A percentile compares a stretch with the other conserved stretches of the same genome.
phyloP scores from a whole-genome alignment of 169 alveolate species.

The Perkinsus olseni region DNA sequence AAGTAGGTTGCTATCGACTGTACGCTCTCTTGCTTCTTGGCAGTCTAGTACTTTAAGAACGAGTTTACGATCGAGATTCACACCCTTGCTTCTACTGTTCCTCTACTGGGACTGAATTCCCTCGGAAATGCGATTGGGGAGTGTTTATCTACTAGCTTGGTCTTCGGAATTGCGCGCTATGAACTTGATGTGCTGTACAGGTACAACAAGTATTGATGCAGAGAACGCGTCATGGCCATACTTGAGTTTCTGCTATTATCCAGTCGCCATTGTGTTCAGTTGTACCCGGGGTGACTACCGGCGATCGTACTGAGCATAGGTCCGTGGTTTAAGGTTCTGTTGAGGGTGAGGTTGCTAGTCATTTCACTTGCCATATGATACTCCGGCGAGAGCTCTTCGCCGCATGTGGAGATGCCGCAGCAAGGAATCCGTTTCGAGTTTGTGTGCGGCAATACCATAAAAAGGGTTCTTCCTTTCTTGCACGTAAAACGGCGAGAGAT shows the following conservation, averaged over 20 bases:
- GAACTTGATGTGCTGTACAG: no score
- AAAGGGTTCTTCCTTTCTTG: neutral
- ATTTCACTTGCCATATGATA: neutral
- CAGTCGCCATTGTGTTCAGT: neutral
- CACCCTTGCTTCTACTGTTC: no score
- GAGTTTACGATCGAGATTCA: neutral
- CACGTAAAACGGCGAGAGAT: neutral
- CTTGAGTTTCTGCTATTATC: no score
- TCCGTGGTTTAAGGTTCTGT: neutral
- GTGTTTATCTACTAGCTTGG: no score
- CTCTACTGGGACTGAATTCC: no score
- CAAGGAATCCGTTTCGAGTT: neutral
- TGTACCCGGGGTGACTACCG: neutral
- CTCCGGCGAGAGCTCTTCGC: neutral
- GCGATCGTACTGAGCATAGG: neutral
- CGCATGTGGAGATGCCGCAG: neutral
- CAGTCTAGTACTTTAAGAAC: neutral
- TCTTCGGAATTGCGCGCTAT: no score
- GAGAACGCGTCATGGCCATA: no score
- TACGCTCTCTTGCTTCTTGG: neutral
- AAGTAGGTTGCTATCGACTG: neutral
- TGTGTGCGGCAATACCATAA: neutral
- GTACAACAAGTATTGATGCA: no score
- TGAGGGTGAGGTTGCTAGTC: neutral
- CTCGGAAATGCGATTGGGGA: no score